These are phyloP conservation scores for Saturnispora bothae DNA, from an alignment of 805 yeast genomes.

Conservation along the genomic window DNA sequence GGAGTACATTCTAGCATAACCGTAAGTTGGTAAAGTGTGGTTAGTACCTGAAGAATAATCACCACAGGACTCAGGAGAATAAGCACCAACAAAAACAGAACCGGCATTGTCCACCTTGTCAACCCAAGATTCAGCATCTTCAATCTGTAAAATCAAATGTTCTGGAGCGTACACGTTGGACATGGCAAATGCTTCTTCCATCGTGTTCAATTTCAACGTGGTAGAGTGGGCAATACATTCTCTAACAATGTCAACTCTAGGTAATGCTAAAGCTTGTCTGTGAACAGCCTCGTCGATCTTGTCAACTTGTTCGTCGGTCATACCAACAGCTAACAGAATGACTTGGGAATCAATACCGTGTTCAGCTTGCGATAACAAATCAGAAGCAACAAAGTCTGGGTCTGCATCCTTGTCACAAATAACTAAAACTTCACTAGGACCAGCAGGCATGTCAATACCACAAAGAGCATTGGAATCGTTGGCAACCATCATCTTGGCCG, in stretches of 20 bases:
- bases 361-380: constrained; percentile 94
- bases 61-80: constrained; percentile 96
- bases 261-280: constrained; percentile 70
- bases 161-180: constrained; percentile 95
- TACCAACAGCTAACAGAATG: constrained; percentile 71
- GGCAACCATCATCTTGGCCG: constrained; percentile 96
- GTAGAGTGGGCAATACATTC: constrained; percentile 88
- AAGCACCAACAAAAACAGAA: constrained; percentile 90
- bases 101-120: constrained; percentile 84
- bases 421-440: constrained; percentile 97
- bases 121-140: constrained; percentile 65
- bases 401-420: constrained; percentile 81
- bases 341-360: constrained; percentile 99
- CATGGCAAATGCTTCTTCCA: constrained; percentile 75
- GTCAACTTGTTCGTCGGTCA: constrained; percentile 47
- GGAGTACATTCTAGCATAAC: constrained; percentile 93
- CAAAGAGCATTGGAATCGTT: constrained; percentile 93
- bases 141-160: constrained; percentile 86
- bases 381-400: constrained; percentile 95
- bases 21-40: constrained; percentile 97
- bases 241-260: constrained; percentile 89
- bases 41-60: constrained; percentile 97
- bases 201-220: constrained; percentile 54
- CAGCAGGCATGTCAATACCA: constrained; percentile 99
- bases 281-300: constrained; percentile 77